Evolutionary conservation across 75 land plant species (phyloP), one percentile per base, ranked within the genome.

Genomic region (Cunninghamia lanceolata): DNA sequence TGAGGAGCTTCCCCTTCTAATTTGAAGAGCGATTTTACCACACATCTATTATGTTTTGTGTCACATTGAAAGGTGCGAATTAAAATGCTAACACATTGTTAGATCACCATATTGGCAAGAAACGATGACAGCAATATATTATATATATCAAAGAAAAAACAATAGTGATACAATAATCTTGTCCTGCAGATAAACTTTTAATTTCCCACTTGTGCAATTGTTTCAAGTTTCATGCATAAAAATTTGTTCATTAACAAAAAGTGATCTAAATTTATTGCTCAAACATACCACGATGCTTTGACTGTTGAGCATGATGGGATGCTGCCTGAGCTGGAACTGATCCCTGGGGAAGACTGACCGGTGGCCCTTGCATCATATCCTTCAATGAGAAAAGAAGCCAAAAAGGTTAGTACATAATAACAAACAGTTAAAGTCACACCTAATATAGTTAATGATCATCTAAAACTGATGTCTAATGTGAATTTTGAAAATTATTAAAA

Each of bases 211-310:
- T 63, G n/a, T 63, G 68, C n/a, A 63, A 7, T 28, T 63, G 68
- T 63, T 63, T 63, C 30, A 28, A 25, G 25, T 63, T 63, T 63
- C 68, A 63, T 25, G 25, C 63, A 56, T 25, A 63, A 34, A 70
- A 73, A 32, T 73, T 0, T 63, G 75, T 34, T 73, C 75, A 34
- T 34, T 73, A 34, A 30, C 75, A 73, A 7, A 34, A 71, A 71
- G 36, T 63, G 30, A 63, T 63, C 30, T 63, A 63, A 63, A 63
- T 5, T 63, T 63, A 8, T 63, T 25, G 9, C 30, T 63, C 68
- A 63, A 73, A 73, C 75, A 73, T 73, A 73, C 75, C 75, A 80
- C 82, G 46, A 80, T 43, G 82, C 30, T 80, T 80, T 43, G 82
- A 43, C 47, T 80, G 82, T 28, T 80, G 82, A 80, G 45, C 82